These are phyloP conservation scores for Huntiella moniliformis DNA, from an alignment of 2,329 filamentous ascomycete species.

Conservation along the genomic window DNA sequence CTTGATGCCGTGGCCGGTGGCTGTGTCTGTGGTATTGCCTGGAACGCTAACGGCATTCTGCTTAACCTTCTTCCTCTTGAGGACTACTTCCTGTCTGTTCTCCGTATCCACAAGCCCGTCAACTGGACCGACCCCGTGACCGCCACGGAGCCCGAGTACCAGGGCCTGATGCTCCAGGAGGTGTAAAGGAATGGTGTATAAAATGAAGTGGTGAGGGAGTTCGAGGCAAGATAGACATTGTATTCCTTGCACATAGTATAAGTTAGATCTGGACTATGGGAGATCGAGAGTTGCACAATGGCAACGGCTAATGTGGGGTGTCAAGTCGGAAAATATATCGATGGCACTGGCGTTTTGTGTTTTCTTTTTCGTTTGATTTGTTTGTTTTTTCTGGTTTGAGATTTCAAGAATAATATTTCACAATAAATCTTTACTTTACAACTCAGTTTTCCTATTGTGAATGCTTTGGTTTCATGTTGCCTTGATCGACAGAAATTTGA, in stretches of 20 bases:
- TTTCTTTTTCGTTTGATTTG: too few relatives aligned
- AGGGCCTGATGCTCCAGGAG: conserved; percentile 14
- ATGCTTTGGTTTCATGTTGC: too few relatives aligned
- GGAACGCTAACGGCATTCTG: conserved; percentile 34
- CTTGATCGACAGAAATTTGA: too few relatives aligned
- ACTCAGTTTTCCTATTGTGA: too few relatives aligned
- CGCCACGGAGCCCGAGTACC: conserved; percentile 19
- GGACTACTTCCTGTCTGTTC: conserved; percentile 45
- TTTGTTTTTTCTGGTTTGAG: too few relatives aligned
- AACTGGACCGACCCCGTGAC: conserved; percentile 22
- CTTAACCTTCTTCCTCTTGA: conserved; percentile 47
- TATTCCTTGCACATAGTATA: too few relatives aligned
- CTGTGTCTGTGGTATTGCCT: conserved; percentile 44
- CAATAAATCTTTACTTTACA: too few relatives aligned
- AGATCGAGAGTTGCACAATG: neutral
- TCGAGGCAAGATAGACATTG: too few relatives aligned
- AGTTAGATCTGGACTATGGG: neutral
- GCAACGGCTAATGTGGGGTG: neutral
- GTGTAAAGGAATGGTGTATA: conserved; percentile 4
- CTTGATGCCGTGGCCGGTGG: conserved; percentile 53
- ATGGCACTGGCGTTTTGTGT: neutral
- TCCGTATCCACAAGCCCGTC: conserved; percentile 47
- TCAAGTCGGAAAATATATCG: neutral
- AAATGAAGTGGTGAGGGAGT: neutral
- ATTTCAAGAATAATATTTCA: too few relatives aligned